Evolutionary conservation across 257 asterid genomes (phyloP).

Genomic region (Solanum boliviense): DNA sequence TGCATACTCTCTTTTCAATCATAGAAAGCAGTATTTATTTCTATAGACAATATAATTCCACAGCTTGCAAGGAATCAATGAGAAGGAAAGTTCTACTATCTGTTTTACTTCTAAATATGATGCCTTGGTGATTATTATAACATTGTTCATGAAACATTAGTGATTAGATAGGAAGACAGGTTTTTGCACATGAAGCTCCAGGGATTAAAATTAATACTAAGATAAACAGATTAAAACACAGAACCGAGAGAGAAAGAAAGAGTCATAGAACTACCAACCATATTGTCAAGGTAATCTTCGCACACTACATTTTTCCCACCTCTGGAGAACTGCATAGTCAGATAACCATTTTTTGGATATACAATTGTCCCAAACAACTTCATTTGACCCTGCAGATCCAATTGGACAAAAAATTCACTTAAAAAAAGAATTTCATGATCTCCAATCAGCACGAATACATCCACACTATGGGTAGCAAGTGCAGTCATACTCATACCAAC

Average conservation of each 20-base stretch:
- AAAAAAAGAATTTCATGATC: background rate
- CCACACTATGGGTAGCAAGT: background rate
- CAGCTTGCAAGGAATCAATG: background rate
- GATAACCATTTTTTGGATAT: constrained; percentile 74
- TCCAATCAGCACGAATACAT: background rate
- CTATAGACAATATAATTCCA: background rate
- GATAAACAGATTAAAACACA: background rate
- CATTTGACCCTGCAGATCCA: constrained; percentile 63
- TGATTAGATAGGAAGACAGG: background rate
- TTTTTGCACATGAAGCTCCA: background rate
- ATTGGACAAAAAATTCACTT: background rate
- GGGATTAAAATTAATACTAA: background rate
- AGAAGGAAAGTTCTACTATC: background rate
- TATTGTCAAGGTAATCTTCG: constrained; percentile 77
- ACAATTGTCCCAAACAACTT: constrained; percentile 87
- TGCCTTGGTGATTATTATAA: background rate
- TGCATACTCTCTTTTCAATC: background rate
- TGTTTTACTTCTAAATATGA: background rate
- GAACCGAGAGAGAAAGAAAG: background rate
- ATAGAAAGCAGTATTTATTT: background rate
- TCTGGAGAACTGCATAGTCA: constrained; percentile 77
- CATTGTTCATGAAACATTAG: background rate
- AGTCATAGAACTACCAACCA: constrained; percentile 39
- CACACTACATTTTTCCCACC: constrained; percentile 85
- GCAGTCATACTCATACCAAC: background rate